A percentile compares a stretch with the other conserved stretches of the same genome.
Evolutionary conservation across 805 yeast species (phyloP).

Genomic region (Wickerhamomyces bovis): DNA sequence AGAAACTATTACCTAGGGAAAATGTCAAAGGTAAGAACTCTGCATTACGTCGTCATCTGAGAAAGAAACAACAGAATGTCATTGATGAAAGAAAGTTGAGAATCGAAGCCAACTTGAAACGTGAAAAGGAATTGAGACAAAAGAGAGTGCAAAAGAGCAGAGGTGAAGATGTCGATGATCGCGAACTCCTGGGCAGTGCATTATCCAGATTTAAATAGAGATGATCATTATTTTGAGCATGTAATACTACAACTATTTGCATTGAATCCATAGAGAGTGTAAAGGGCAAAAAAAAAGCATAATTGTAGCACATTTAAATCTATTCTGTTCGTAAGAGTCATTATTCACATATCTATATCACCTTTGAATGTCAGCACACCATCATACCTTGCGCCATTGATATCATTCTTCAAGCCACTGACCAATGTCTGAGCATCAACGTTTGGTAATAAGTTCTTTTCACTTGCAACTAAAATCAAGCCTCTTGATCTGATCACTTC

Average conservation of each 20-base stretch:
- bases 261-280: neutral
- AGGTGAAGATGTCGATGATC: constrained; percentile 51
- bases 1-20: constrained; percentile 43
- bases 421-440: neutral
- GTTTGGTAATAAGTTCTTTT: constrained; percentile 27
- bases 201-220: constrained; percentile 30
- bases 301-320: neutral
- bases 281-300: neutral
- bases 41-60: constrained; percentile 67
- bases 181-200: constrained; percentile 35
- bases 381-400: constrained; percentile 63
- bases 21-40: constrained; percentile 78
- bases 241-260: neutral
- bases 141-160: constrained; percentile 37
- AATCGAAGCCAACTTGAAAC: constrained; percentile 63
- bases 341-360: constrained; percentile 38
- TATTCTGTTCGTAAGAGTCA: neutral
- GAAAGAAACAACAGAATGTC: constrained; percentile 81
- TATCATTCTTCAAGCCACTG: constrained; percentile 18
- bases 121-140: constrained; percentile 67
- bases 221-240: neutral
- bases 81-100: constrained; percentile 80
- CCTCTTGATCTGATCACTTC: constrained; percentile 77
- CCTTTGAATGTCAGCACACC: constrained; percentile 65
- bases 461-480: constrained; percentile 70